phyloP scores from a whole-genome alignment of 1,139 yeast genomes.

The Yamadazyma spencermartinsiae region DNA sequence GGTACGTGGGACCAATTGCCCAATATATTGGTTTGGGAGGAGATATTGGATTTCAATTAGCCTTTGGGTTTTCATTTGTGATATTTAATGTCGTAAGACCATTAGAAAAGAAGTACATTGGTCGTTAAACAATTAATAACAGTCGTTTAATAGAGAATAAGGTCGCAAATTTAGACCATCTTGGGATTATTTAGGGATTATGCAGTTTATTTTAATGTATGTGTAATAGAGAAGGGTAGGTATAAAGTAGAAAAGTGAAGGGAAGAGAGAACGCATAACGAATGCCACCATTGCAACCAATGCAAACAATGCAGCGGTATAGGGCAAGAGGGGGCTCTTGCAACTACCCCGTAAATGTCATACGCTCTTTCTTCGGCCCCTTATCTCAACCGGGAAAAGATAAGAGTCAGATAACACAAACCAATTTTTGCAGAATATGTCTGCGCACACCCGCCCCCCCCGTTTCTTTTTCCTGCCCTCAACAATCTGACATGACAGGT shows the following conservation, averaged over 20 bases:
- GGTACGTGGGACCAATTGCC: slow-evolving; percentile 77
- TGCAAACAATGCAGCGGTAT: no score
- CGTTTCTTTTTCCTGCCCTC: not conserved
- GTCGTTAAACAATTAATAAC: slow-evolving; percentile 28
- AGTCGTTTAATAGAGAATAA: not conserved
- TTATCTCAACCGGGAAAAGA: no score
- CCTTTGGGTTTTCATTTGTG: slow-evolving; percentile 64
- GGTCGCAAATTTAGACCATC: not conserved
- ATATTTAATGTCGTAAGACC: slow-evolving; percentile 62
- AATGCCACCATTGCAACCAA: no score
- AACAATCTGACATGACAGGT: not conserved
- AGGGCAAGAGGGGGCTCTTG: no score
- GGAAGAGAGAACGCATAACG: no score
- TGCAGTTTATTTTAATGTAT: no score
- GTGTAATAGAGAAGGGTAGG: no score
- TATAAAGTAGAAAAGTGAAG: no score
- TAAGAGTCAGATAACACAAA: not conserved
- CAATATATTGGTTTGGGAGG: slow-evolving; percentile 69
- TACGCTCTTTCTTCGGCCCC: no score
- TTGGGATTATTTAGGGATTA: not conserved
- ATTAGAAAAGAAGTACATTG: slow-evolving; percentile 64
- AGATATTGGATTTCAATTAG: slow-evolving; percentile 83
- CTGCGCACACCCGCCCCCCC: not conserved
- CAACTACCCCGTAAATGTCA: no score
- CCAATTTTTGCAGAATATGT: not conserved